Base-by-base conservation (phyloP, 2,329 filamentous ascomycete genomes). In the Clonostachys sp. region DNA sequence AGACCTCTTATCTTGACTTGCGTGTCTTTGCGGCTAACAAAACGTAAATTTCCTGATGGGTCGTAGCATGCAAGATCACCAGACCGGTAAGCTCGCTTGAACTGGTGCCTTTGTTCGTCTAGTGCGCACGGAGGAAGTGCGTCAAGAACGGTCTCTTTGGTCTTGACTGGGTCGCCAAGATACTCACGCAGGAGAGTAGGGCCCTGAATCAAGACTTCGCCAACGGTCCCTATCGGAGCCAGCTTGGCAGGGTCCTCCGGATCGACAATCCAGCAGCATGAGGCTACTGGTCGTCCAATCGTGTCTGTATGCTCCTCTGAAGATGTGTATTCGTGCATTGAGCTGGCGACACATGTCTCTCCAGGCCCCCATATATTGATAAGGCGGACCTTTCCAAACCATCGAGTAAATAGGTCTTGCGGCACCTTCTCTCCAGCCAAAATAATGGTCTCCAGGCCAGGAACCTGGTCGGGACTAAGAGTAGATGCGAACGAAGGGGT, bases 1-100 rank as follows among this genome's bases (percentile, higher is more conserved):
- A 72, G 80, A 20, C 81, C 82, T 30, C 72, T 67, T 12, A 82
- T 58, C 57, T 83, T 83, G 44, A 81, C 69, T 55, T 81, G 78
- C 0, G 69, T 69, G 52, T 82, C 78, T 51, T 77, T 78, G 18
- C 79, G 66, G 38, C 76, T 77, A 41, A 75, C 57, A 45, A 70
- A 74, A 1, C 66, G 53, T 6, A 76, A 55, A 30, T 56, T 54
- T 3, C 68, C 67, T 41, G 71, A 62, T 1, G 57, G 55, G 34
- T 65, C 57, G 24, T 72, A 72, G 41, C 58, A 58, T 7, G 61
- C 72, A 8, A 76, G 60, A 49, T 77, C 73, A 13, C 73, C 73
- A 1, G 73, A 74, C 46, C 66, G 67, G 51, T 75, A 77, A 10
- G 68, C 51, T 6, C 59, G 59, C 10, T 53, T 51, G 65, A 59